Evolutionary conservation across 2,329 filamentous ascomycete genomes (phyloP).

Genomic region (Sarocladium strictum): DNA sequence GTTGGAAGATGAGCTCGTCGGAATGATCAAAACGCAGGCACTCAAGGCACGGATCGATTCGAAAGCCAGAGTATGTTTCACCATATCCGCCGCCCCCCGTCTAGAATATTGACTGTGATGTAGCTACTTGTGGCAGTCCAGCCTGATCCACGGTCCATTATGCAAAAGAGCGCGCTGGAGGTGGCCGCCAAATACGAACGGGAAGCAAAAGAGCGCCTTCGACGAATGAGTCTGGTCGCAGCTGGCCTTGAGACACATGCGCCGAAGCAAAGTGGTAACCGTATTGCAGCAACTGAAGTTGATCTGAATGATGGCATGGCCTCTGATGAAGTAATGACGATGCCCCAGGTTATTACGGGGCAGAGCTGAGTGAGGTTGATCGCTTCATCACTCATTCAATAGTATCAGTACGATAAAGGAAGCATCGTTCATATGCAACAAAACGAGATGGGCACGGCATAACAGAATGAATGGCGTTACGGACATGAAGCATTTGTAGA

Average conservation of each 20-base stretch:
- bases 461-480: slow-evolving; percentile 1
- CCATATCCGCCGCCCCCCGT: neutral
- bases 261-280: neutral
- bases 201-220: slow-evolving; percentile 68
- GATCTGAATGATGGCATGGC: neutral
- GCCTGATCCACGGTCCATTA: slow-evolving; percentile 57
- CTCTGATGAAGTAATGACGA: neutral
- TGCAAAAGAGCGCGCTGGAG: slow-evolving; percentile 65
- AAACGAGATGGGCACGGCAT: neutral
- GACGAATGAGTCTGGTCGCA: slow-evolving; percentile 68
- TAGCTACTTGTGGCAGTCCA: slow-evolving; percentile 69
- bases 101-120: slow-evolving; percentile 11
- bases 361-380: neutral
- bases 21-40: slow-evolving; percentile 60
- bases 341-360: neutral
- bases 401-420: neutral
- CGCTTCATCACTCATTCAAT: neutral
- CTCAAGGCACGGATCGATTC: slow-evolving; percentile 61
- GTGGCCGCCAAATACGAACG: slow-evolving; percentile 67
- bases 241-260: slow-evolving; percentile 54
- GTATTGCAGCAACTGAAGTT: neutral
- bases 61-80: slow-evolving; percentile 64
- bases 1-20: slow-evolving; percentile 68
- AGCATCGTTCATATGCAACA: neutral
- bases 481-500: neutral